These are phyloP conservation scores for Astraeus odoratus DNA, from an alignment of 768 basidiomycete genomes.

Conservation along the genomic window DNA sequence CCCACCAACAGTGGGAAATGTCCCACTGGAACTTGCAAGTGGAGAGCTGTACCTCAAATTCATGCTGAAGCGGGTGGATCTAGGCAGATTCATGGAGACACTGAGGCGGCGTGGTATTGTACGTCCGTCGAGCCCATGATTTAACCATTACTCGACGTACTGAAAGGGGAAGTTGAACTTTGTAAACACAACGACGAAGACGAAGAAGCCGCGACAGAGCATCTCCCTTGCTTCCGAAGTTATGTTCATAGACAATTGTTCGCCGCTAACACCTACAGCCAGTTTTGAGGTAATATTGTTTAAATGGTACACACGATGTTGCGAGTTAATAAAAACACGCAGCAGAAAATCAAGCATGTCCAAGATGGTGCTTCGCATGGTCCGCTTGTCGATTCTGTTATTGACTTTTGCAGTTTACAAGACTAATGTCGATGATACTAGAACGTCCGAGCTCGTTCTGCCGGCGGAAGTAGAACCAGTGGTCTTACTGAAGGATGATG, in stretches of 20 bases:
- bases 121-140: slow-evolving; percentile 9
- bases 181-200: slow-evolving; percentile 13
- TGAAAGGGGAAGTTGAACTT: slow-evolving; percentile 25
- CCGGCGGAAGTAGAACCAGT: not conserved
- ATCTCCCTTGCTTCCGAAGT: slow-evolving; percentile 24
- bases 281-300: slow-evolving; percentile 20
- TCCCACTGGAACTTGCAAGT: slow-evolving; percentile 15
- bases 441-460: not conserved
- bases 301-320: not conserved
- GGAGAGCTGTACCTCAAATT: slow-evolving; percentile 30
- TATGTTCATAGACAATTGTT: slow-evolving; percentile 16
- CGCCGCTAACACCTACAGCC: slow-evolving; percentile 15
- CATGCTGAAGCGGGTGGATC: slow-evolving; percentile 26
- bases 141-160: not conserved
- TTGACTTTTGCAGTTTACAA: slow-evolving; percentile 19
- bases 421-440: slow-evolving; percentile 18
- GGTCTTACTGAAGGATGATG: not conserved
- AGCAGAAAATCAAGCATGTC: slow-evolving; percentile 26
- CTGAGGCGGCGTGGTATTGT: slow-evolving; percentile 44
- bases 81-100: slow-evolving; percentile 34
- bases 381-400: not conserved
- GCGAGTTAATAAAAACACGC: not conserved
- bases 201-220: slow-evolving; percentile 11
- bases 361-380: slow-evolving; percentile 16
- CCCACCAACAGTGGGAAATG: slow-evolving; percentile 34